Conservation (phyloP, 495 filamentous ascomycete genomes). For the Xylaria cubensis region DNA sequence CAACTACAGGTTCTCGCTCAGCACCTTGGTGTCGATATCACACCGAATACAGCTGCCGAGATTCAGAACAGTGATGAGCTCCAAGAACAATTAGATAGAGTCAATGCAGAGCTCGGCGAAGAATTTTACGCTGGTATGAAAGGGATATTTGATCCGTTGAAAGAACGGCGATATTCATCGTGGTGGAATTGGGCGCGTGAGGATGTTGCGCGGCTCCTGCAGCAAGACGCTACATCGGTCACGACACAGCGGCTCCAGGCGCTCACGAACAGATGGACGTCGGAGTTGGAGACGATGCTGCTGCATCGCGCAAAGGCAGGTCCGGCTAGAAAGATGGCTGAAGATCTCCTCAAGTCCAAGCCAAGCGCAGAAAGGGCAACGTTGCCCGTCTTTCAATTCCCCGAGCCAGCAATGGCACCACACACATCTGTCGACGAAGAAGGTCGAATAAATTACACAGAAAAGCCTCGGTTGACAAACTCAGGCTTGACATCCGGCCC, state of each 20-base stretch:
- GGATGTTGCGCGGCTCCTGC: slow-evolving; percentile 71
- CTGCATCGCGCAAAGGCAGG: slow-evolving; percentile 86
- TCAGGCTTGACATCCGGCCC: slow-evolving; percentile 67
- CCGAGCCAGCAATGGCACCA: slow-evolving; percentile 22
- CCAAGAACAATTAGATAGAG: slow-evolving; percentile 80
- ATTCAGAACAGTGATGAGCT: slow-evolving; percentile 72
- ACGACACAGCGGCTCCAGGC: slow-evolving; percentile 55
- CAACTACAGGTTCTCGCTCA: slow-evolving; percentile 83
- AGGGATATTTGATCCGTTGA: slow-evolving; percentile 77
- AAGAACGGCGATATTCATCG: slow-evolving; percentile 84
- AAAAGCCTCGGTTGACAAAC: background rate
- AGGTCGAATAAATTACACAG: slow-evolving; percentile 13
- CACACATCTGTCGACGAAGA: slow-evolving; percentile 23
- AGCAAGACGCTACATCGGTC: slow-evolving; percentile 88
- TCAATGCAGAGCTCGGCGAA: slow-evolving; percentile 83
- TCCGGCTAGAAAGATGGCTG: slow-evolving; percentile 82
- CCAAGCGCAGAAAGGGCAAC: slow-evolving; percentile 82
- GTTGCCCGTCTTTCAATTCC: slow-evolving; percentile 71
- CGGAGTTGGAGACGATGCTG: slow-evolving; percentile 89
- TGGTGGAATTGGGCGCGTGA: slow-evolving; percentile 92
- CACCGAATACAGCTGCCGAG: slow-evolving; percentile 75
- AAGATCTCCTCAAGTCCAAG: slow-evolving; percentile 78
- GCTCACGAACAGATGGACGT: slow-evolving; percentile 77
- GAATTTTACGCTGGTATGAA: slow-evolving; percentile 83
- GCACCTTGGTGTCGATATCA: slow-evolving; percentile 85